Percentiles rank a stretch among this genome's conserved stretches.
Conservation (phyloP, 2,329 filamentous ascomycete species). For the Penicillium sp. region DNA sequence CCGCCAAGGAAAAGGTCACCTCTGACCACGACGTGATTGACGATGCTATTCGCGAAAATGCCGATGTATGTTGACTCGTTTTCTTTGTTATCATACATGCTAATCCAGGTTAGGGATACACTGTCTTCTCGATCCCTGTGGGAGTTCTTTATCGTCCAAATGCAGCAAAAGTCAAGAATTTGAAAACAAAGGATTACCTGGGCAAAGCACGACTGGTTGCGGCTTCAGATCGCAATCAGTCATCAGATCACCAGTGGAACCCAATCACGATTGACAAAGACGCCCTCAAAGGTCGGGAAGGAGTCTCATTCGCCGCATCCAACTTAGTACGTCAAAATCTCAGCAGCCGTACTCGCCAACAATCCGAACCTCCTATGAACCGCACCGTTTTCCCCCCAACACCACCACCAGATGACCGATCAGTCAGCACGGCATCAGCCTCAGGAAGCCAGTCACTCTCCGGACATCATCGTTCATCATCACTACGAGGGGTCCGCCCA, state of each 20-base stretch:
- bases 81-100: not conserved
- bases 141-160: slow-evolving; percentile 94
- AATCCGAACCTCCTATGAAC: slow-evolving; percentile 76
- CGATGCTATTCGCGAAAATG: slow-evolving; percentile 89
- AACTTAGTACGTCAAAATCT: slow-evolving; percentile 89
- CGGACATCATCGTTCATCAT: slow-evolving; percentile 44
- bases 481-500: slow-evolving; percentile 48
- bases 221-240: slow-evolving; percentile 70
- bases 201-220: slow-evolving; percentile 94
- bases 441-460: slow-evolving; percentile 20
- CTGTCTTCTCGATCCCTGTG: slow-evolving; percentile 96
- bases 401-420: slow-evolving; percentile 89
- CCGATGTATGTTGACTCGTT: slow-evolving; percentile 62
- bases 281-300: slow-evolving; percentile 72
- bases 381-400: slow-evolving; percentile 93
- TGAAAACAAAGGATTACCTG: slow-evolving; percentile 96
- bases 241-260: slow-evolving; percentile 74
- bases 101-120: slow-evolving; percentile 69
- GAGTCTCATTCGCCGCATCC: slow-evolving; percentile 85
- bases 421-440: slow-evolving; percentile 41
- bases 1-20: slow-evolving; percentile 92
- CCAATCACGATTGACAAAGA: slow-evolving; percentile 63
- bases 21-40: slow-evolving; percentile 97
- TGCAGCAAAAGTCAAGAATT: slow-evolving; percentile 95
- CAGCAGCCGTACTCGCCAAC: slow-evolving; percentile 70